A percentile compares a stretch with the other conserved stretches of the same genome.
These are phyloP conservation scores for Boletus nobilissimus DNA, from an alignment of 1,284 basidiomycete genomes.

Conservation along the genomic window DNA sequence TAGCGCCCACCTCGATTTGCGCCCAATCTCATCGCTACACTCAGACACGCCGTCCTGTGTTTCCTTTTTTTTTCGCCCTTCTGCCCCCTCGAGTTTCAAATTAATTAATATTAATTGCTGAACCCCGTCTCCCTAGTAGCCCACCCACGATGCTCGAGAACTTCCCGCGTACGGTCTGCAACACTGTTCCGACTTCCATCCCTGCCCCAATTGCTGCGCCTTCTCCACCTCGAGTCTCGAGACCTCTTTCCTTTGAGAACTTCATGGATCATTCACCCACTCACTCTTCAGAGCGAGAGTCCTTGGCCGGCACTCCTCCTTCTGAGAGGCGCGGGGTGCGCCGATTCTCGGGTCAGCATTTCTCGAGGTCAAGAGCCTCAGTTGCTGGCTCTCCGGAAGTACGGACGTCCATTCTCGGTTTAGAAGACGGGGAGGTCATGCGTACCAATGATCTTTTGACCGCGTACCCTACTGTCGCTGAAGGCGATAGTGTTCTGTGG, in stretches of 20 bases:
- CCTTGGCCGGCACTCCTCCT: slow-evolving; percentile 3
- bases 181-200: slow-evolving; percentile 63
- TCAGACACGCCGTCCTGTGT: not conserved
- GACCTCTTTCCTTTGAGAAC: slow-evolving; percentile 59
- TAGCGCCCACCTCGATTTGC: slow-evolving; percentile 10
- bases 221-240: slow-evolving; percentile 60
- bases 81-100: not conserved
- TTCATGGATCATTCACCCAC: slow-evolving; percentile 47
- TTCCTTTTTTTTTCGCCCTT: not conserved
- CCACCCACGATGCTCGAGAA: slow-evolving; percentile 59
- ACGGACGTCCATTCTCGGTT: slow-evolving; percentile 23
- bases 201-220: slow-evolving; percentile 59
- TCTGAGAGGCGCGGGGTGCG: too few species aligned
- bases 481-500: slow-evolving; percentile 46
- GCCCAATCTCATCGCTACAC: slow-evolving; percentile 31
- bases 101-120: too few species aligned
- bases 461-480: slow-evolving; percentile 44
- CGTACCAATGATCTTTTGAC: slow-evolving; percentile 30
- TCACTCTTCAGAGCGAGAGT: slow-evolving; percentile 29
- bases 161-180: slow-evolving; percentile 61
- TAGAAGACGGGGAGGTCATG: slow-evolving; percentile 41
- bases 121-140: slow-evolving; percentile 46
- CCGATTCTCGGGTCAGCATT: slow-evolving; percentile 23
- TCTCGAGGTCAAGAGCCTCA: slow-evolving; percentile 19
- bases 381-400: slow-evolving; percentile 32